A percentile compares a stretch with the other conserved stretches of the same genome.
Conservation (phyloP, 371 early-diverging fungal species). For the Zychaea mexicana region DNA sequence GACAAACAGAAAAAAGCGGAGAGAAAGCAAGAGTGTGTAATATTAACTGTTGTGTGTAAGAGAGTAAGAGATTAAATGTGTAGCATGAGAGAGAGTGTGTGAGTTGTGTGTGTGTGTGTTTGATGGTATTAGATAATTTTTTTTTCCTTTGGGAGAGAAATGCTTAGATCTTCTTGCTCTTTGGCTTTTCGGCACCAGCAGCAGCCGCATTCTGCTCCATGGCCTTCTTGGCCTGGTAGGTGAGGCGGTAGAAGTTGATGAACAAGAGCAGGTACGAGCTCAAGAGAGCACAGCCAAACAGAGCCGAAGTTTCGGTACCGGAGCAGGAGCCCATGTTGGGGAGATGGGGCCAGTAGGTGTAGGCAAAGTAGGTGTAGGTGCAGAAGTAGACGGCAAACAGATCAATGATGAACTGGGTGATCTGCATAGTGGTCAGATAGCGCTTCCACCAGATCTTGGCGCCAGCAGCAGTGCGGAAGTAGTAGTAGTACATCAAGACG, state of each 20-base stretch:
- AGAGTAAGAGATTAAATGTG: too few relatives aligned
- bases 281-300: constrained; percentile 81
- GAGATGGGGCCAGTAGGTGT: constrained; percentile 66
- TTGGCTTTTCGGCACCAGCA: constrained; percentile 20
- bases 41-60: too few relatives aligned
- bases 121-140: background rate
- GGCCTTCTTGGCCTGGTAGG: constrained; percentile 69
- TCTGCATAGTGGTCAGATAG: constrained; percentile 88
- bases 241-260: constrained; percentile 86
- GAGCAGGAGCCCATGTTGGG: constrained; percentile 80
- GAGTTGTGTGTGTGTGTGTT: too few relatives aligned
- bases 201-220: too few relatives aligned
- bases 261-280: constrained; percentile 86
- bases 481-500: constrained; percentile 92
- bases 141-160: background rate
- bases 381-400: constrained; percentile 78
- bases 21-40: too few relatives aligned
- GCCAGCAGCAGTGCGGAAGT: constrained; percentile 85
- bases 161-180: constrained; percentile 50
- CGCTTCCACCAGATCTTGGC: constrained; percentile 93
- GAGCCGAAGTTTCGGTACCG: constrained; percentile 78
- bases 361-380: constrained; percentile 80
- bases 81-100: background rate
- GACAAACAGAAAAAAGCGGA: too few relatives aligned
- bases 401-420: constrained; percentile 88